These are phyloP conservation scores for Danielia reshetovae DNA, from an alignment of 805 yeast genomes.

Conservation along the genomic window DNA sequence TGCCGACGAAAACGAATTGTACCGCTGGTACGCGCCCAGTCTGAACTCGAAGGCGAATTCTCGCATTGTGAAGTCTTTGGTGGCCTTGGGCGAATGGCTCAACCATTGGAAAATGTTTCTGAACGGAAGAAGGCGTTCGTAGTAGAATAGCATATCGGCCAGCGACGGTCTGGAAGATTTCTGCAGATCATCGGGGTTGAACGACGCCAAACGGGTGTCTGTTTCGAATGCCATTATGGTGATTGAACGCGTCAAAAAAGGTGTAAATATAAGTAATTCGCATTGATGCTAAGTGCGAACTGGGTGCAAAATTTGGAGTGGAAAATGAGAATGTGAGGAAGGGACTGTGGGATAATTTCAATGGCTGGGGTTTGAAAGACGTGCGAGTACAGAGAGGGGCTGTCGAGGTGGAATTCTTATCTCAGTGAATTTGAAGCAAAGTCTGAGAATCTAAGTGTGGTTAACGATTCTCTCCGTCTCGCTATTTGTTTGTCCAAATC, in stretches of 20 bases:
- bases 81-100: conserved; percentile 75
- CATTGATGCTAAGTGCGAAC: neutral
- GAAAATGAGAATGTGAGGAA: neutral
- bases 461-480: too few relatives aligned
- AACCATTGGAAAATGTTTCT: conserved; percentile 82
- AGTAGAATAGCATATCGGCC: conserved; percentile 70
- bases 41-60: conserved; percentile 91
- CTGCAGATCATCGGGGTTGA: neutral
- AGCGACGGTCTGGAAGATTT: conserved; percentile 32
- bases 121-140: conserved; percentile 71
- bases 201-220: neutral
- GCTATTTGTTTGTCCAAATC: too few relatives aligned
- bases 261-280: too few relatives aligned
- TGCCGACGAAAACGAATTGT: conserved; percentile 63
- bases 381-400: too few relatives aligned
- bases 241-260: too few relatives aligned
- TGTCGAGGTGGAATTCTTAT: too few relatives aligned
- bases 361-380: too few relatives aligned
- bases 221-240: too few relatives aligned
- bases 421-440: too few relatives aligned
- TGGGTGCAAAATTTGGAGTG: too few relatives aligned
- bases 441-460: too few relatives aligned
- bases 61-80: conserved; percentile 75
- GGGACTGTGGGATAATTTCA: neutral
- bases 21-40: conserved; percentile 86